Percentiles rank a stretch among this genome's conserved stretches.
These are phyloP conservation scores for Wallacemonas sp. DNA, from an alignment of 208 protist genomes.

Conservation along the genomic window DNA sequence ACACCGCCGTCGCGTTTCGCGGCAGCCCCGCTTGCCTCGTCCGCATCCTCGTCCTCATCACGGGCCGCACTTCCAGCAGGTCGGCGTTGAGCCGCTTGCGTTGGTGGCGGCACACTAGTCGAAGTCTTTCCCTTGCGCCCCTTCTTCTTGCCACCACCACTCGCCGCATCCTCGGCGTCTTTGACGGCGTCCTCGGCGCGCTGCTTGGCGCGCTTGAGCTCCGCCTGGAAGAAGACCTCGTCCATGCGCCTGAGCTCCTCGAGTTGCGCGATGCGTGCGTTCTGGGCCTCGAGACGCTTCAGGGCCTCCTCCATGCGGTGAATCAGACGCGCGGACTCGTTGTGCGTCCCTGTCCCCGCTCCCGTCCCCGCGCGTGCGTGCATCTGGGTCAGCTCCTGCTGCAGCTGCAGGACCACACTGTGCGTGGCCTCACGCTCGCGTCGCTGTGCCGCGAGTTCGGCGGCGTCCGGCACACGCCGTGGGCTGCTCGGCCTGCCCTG, in stretches of 20 bases:
- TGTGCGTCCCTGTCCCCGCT: neutral
- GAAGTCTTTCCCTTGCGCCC: constrained; percentile 5
- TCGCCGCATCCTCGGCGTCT: no score
- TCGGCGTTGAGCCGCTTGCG: neutral
- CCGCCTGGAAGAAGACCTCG: constrained; percentile 21
- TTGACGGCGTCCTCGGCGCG: neutral
- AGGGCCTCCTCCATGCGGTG: constrained; percentile 37
- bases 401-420: constrained; percentile 33
- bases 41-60: neutral
- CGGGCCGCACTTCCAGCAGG: neutral
- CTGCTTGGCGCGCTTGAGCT: constrained; percentile 14
- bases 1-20: neutral
- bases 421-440: constrained; percentile 39
- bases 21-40: neutral
- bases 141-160: neutral
- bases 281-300: constrained; percentile 44
- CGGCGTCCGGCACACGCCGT: neutral
- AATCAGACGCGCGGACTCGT: neutral
- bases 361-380: constrained; percentile 6
- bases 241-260: constrained; percentile 56
- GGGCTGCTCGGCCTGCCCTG: neutral
- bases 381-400: constrained; percentile 29
- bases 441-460: constrained; percentile 18
- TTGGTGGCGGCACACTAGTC: neutral
- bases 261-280: constrained; percentile 46